phyloP scores from a whole-genome alignment of 2,329 filamentous ascomycete genomes.

The Fusarium nelsonii region DNA sequence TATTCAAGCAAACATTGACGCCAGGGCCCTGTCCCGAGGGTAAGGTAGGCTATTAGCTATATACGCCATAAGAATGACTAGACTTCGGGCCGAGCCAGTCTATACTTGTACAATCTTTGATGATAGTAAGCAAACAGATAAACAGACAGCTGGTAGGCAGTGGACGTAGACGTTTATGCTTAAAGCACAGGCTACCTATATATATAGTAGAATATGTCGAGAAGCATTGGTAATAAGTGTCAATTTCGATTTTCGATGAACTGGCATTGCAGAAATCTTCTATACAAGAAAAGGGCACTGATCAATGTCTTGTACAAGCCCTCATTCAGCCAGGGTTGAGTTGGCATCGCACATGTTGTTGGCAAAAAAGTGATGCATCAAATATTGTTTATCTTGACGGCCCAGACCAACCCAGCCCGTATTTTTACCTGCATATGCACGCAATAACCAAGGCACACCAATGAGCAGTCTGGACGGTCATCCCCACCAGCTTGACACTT shows the following conservation, averaged over 20 bases:
- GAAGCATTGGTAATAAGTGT: background rate
- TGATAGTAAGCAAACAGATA: too few species aligned
- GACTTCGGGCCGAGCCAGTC: constrained; percentile 23
- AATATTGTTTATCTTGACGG: background rate
- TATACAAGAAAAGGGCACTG: background rate
- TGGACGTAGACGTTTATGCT: too few species aligned
- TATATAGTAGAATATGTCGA: background rate
- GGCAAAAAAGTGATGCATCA: constrained; percentile 23
- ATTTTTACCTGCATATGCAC: constrained; percentile 13
- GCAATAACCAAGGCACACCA: constrained; percentile 25
- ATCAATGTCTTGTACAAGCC: background rate
- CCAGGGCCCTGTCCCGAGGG: constrained; percentile 13
- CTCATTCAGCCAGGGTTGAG: background rate
- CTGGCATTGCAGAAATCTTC: background rate
- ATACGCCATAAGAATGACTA: background rate
- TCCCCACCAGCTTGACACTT: constrained; percentile 27
- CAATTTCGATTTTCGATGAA: background rate
- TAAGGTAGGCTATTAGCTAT: constrained; percentile 20
- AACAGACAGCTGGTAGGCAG: too few species aligned
- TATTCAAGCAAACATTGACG: constrained; percentile 24
- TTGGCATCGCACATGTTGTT: constrained; percentile 7
- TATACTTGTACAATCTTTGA: too few species aligned
- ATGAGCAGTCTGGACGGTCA: constrained; percentile 31
- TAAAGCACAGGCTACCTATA: background rate
- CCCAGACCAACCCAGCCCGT: background rate